Evolutionary conservation across 2,329 filamentous ascomycete genomes (phyloP), one percentile per base, ranked within the genome.

Genomic region (Chaetomium sp.): DNA sequence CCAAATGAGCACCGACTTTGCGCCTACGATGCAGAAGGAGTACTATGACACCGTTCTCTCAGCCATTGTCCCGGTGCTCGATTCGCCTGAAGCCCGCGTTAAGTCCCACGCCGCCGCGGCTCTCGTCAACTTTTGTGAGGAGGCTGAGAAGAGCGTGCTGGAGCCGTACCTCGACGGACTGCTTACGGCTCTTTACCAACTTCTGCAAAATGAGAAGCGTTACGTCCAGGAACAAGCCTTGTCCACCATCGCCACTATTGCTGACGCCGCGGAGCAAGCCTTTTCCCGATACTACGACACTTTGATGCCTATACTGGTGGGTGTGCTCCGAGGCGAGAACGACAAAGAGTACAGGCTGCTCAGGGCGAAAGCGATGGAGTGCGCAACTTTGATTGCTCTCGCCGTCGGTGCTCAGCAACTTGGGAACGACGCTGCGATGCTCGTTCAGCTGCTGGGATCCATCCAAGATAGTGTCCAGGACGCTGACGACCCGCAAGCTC

Each of bases 1-100:
- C 34, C 94, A 99, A 72, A 99, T 99, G 94, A 97, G 92, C 75
- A 99, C 94, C 36, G 94, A 99, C 69, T 99, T 99, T 71, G 92
- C 95, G 10, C 91, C 91, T 10, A 95, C 88, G 9, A 97, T 99
- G 92, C 94, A 99, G 72, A 88, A 89, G 63, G 94, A 96, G 66
- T 95, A 95, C 71, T 94, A 96, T 71, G 83, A 89, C 61, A 79
- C 86, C 45, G 89, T 99, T 12, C 80, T 99, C 51, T 89, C 86
- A 64, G 90, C 90, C 63, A 94, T 99, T 54, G 91, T 99, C 53
- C 91, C 92, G 1, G 92, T 96, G 0, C 80, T 99, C 5, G 84
- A 91, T 66, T 95, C 91, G 1, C 81, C 89, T 1, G 92, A 99
- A 71, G 89, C 91, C 14, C 87, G 94, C 57, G 94, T 99, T 59